Percentiles rank a stretch among this genome's conserved stretches.
These are phyloP conservation scores for Pleurotus sapidus DNA, from an alignment of 768 basidiomycete species.

Conservation along the genomic window DNA sequence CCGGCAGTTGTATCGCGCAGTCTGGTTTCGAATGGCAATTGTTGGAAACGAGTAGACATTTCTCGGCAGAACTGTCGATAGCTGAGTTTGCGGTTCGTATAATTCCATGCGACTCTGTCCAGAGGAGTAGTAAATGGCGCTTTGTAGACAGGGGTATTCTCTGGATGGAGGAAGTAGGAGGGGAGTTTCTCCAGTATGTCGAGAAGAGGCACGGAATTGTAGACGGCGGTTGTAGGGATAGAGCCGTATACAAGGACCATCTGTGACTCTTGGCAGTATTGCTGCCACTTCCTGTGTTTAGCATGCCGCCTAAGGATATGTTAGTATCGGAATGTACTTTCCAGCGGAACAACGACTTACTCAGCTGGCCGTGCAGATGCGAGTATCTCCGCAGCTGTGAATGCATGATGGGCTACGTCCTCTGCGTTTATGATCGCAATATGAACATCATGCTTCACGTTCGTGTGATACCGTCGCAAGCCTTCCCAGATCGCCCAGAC, in stretches of 20 bases:
- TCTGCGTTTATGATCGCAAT: slow-evolving; percentile 77
- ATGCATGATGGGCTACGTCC: slow-evolving; percentile 52
- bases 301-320: slow-evolving; percentile 43
- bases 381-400: slow-evolving; percentile 66
- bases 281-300: slow-evolving; percentile 76
- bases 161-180: slow-evolving; percentile 55
- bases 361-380: slow-evolving; percentile 47
- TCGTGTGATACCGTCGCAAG: slow-evolving; percentile 65
- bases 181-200: slow-evolving; percentile 66
- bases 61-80: slow-evolving; percentile 72
- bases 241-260: slow-evolving; percentile 69
- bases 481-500: slow-evolving; percentile 85
- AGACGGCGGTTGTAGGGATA: slow-evolving; percentile 63
- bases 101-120: slow-evolving; percentile 47
- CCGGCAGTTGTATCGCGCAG: slow-evolving; percentile 65
- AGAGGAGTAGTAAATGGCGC: slow-evolving; percentile 24
- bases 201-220: slow-evolving; percentile 67
- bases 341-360: slow-evolving; percentile 34
- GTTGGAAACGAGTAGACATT: slow-evolving; percentile 61
- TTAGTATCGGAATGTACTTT: neutral
- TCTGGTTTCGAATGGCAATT: slow-evolving; percentile 49
- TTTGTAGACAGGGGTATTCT: slow-evolving; percentile 21
- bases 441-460: slow-evolving; percentile 72
- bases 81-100: slow-evolving; percentile 52
- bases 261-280: slow-evolving; percentile 73